Base-by-base conservation (phyloP, 805 yeast genomes). In the Candida oleophila region DNA sequence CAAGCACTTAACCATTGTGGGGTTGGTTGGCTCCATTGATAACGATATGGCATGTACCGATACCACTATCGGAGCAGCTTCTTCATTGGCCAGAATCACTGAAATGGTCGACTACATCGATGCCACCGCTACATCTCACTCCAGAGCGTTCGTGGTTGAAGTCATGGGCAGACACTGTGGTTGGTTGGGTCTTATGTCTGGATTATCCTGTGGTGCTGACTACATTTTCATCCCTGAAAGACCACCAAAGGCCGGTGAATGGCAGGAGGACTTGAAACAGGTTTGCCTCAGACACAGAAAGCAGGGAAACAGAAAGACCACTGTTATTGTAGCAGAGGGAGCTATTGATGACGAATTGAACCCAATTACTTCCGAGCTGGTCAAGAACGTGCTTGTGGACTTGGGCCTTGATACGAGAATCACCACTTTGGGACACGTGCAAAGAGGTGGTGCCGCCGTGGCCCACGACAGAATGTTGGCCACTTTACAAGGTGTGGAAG, bases 111-210 rank as follows among this genome's bases (percentile, higher is more conserved):
- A 87, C 66, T 87, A 84, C 60, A 86, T 87, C 50, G 92, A 86
- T 62, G 89, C 91, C 20, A 87, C 95, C 20, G 95, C 95, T 20
- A 78, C 80, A 44, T 85, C 91, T 1, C 95, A 87, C 64, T 85
- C 89, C 25, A 72, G 95, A 61, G 94, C 92, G 3, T 87, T 87
- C 59, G 88, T 87, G 36, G 82, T 87, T 37, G 95, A 87, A 69
- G 95, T 87, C 16, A 87, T 87, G 95, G 95, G 95, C 49, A 77
- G 95, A 66, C 90, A 87, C 64, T 87, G 95, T 72, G 95, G 95
- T 52, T 87, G 95, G 95, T 74, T 87, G 52, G 92, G 87, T 1
- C 69, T 87, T 51, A 81, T 85, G 86, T 83, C 92, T 15, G 95
- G 94, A 53, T 74, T 87, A 49, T 79, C 89, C 12, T 82, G 89